Evolutionary conservation across 2,329 filamentous ascomycete species (phyloP).

Genomic region (Diaporthe longicolla): DNA sequence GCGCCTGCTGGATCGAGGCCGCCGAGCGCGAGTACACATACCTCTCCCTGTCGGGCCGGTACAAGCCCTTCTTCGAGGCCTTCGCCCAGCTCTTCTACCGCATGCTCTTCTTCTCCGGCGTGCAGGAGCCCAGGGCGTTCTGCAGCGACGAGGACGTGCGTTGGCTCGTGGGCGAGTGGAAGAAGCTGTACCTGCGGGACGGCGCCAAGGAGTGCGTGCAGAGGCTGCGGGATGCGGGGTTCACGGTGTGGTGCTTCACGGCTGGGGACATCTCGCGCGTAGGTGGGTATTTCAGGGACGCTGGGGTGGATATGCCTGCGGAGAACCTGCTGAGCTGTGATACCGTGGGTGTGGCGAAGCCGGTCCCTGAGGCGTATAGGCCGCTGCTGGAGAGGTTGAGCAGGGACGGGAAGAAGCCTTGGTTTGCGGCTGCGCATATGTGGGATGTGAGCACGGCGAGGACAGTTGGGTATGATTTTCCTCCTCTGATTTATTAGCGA

Average conservation of each 20-base stretch:
- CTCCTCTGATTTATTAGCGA: background rate
- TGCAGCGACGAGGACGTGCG: constrained; percentile 57
- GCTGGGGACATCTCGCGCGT: constrained; percentile 63
- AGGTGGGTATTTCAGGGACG: constrained; percentile 62
- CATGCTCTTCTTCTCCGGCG: constrained; percentile 56
- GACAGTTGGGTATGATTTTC: constrained; percentile 54
- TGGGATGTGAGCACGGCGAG: constrained; percentile 68
- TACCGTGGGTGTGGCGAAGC: constrained; percentile 61
- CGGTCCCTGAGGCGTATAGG: constrained; percentile 60
- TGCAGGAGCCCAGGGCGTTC: constrained; percentile 55
- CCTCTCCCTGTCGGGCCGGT: constrained; percentile 57
- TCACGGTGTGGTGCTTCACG: constrained; percentile 66
- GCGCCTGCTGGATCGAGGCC: constrained; percentile 59
- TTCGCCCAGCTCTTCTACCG: constrained; percentile 60
- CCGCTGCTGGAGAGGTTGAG: constrained; percentile 54
- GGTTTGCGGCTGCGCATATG: constrained; percentile 70
- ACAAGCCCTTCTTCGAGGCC: constrained; percentile 56
- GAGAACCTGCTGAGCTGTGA: constrained; percentile 66
- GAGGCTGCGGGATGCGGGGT: constrained; percentile 58
- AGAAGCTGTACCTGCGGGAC: constrained; percentile 50
- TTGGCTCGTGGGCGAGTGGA: constrained; percentile 54
- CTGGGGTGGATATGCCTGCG: constrained; percentile 60
- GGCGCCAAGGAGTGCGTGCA: constrained; percentile 56
- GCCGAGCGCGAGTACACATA: constrained; percentile 63
- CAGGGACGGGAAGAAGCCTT: constrained; percentile 47